Percentiles rank a stretch among this genome's conserved stretches.
Conservation (phyloP, 441 rosid species). For the Bruguiera hainesii region DNA sequence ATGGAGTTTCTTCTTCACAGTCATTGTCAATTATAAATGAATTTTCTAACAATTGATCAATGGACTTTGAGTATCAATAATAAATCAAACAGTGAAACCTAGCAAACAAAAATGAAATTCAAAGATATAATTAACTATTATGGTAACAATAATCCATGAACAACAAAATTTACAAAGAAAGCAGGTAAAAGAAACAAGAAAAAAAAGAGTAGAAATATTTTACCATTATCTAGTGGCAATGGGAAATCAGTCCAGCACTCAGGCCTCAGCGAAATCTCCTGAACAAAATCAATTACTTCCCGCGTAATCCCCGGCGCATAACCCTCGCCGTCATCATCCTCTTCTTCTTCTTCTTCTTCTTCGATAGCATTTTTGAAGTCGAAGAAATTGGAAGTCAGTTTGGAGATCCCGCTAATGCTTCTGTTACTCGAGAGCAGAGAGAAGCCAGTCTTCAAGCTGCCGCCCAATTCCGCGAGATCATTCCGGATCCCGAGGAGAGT, state of each 20-base stretch:
- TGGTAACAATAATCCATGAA: too few species aligned
- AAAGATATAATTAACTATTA: too few species aligned
- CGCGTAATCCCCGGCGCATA: slow-evolving; percentile 47
- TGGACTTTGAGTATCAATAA: too few species aligned
- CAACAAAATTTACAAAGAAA: neutral
- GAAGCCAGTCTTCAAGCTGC: slow-evolving; percentile 48
- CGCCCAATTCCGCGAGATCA: slow-evolving; percentile 67
- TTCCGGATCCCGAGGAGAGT: slow-evolving; percentile 53
- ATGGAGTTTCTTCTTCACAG: too few species aligned
- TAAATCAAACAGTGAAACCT: too few species aligned
- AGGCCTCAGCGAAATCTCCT: slow-evolving; percentile 44
- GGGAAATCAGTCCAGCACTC: slow-evolving; percentile 72
- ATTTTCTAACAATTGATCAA: too few species aligned
- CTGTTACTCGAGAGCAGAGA: slow-evolving; percentile 38
- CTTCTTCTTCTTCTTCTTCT: slow-evolving; percentile 6
- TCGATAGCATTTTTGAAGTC: slow-evolving; percentile 27
- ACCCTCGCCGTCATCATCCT: slow-evolving; percentile 26
- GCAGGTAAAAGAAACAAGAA: neutral
- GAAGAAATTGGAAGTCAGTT: slow-evolving; percentile 47
- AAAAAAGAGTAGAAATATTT: neutral
- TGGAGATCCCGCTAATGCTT: slow-evolving; percentile 42
- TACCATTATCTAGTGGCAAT: slow-evolving; percentile 42
- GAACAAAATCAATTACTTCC: slow-evolving; percentile 47
- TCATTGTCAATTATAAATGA: too few species aligned
- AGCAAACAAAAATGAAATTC: too few species aligned